Evolutionary conservation across 2,329 filamentous ascomycete species (phyloP).

Genomic region (Microdochium trichocladiopsis): DNA sequence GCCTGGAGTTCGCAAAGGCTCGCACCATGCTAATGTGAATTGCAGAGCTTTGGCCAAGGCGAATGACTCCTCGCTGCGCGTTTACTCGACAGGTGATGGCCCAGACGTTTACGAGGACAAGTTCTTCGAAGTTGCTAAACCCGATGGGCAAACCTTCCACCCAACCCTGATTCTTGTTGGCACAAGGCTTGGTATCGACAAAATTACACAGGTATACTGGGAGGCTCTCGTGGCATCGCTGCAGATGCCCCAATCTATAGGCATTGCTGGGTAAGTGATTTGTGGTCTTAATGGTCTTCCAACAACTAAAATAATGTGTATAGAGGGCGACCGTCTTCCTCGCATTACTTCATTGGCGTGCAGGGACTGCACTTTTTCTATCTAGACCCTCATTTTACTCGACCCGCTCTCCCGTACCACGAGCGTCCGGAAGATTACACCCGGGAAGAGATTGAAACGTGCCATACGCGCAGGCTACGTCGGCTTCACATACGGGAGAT

Average conservation of each 20-base stretch:
- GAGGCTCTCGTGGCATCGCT: conserved; percentile 81
- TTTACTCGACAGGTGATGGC: conserved; percentile 86
- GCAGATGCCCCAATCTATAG: conserved; percentile 87
- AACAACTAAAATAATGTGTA: too few relatives aligned
- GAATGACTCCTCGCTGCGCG: conserved; percentile 58
- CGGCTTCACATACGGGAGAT: conserved; percentile 82
- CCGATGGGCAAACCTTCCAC: conserved; percentile 58
- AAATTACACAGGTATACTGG: conserved; percentile 91
- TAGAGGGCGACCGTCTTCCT: conserved; percentile 87
- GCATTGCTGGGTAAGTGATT: conserved; percentile 75
- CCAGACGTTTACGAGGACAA: conserved; percentile 90
- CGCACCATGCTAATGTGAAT: neutral
- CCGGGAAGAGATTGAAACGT: conserved; percentile 68
- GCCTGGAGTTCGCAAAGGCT: neutral
- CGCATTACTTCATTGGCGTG: conserved; percentile 55
- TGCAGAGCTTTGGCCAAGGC: conserved; percentile 66
- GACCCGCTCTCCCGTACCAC: conserved; percentile 64
- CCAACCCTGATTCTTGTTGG: conserved; percentile 87
- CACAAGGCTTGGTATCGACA: conserved; percentile 85
- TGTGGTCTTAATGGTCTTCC: too few relatives aligned
- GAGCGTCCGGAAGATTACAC: conserved; percentile 52
- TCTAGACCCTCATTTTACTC: conserved; percentile 85
- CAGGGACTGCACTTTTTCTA: conserved; percentile 81
- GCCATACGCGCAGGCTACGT: conserved; percentile 80
- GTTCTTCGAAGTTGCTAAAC: conserved; percentile 71